These are phyloP conservation scores for Neofusicoccum sp. DNA, from an alignment of 2,329 filamentous ascomycete species.

Conservation along the genomic window DNA sequence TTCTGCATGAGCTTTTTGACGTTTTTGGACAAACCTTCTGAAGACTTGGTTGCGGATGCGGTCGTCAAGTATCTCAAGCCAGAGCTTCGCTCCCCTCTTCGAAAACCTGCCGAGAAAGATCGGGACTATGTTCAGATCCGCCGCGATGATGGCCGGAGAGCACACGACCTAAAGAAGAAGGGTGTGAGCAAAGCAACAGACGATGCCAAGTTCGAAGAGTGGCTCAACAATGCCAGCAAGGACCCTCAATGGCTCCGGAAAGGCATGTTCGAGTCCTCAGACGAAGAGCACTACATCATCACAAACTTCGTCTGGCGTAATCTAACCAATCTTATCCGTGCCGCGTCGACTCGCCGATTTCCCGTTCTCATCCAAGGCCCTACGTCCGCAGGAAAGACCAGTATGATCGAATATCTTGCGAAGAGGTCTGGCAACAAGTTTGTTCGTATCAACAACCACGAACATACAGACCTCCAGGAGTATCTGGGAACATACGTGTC, in stretches of 20 bases:
- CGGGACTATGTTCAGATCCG: constrained; percentile 66
- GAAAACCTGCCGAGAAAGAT: constrained; percentile 69
- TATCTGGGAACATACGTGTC: constrained; percentile 95
- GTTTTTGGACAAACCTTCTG: constrained; percentile 77
- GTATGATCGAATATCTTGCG: constrained; percentile 99
- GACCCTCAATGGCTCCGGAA: constrained; percentile 88
- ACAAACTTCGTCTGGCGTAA: constrained; percentile 95
- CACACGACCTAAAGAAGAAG: constrained; percentile 11
- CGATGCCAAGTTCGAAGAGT: constrained; percentile 16
- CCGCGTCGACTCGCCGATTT: constrained; percentile 86
- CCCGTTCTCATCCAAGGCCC: constrained; percentile 95
- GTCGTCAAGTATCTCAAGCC: constrained; percentile 78
- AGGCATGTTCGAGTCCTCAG: constrained; percentile 64
- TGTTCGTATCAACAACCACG: constrained; percentile 98
- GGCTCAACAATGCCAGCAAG: constrained; percentile 46
- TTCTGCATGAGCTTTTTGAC: constrained; percentile 98
- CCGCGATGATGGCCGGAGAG: constrained; percentile 6
- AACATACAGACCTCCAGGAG: constrained; percentile 96
- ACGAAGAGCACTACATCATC: constrained; percentile 89
- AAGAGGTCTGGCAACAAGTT: constrained; percentile 96
- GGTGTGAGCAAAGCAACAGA: constrained; percentile 8
- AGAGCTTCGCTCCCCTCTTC: constrained; percentile 74
- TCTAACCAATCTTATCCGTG: constrained; percentile 87
- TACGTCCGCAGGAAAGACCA: constrained; percentile 96
- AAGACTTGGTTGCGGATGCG: constrained; percentile 72